Base-by-base conservation (phyloP, 768 basidiomycete genomes). In the Clavaria fumosa region DNA sequence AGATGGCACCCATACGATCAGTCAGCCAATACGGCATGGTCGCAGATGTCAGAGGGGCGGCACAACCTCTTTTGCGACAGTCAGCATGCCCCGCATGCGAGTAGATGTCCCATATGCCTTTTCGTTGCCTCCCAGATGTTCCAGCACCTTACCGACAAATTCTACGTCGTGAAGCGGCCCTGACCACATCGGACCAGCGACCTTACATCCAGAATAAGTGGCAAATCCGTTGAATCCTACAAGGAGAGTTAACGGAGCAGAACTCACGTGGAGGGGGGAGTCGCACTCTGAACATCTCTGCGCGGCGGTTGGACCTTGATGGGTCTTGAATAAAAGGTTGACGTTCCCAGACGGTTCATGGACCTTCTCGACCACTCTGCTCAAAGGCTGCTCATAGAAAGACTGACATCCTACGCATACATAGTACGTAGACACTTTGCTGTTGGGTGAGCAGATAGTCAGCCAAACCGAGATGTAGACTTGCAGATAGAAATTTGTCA, bases 101-200 rank as follows among this genome's bases (percentile, higher is more conserved):
- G 69, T 47, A 11, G 71, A 66, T 0, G 91, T 96, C 7, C 79
- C 78, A 50, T 90, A 96, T 27, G 66, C 67, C 27, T 64, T 61
- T 44, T 69, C 53, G 44, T 78, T 69, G 11, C 53, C 55, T 40
- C 78, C 72, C 9, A 91, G 61, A 48, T 90, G 82, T 15, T 69
- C 62, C 21, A 95, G 60, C 10, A 93, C 77, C 44, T 72, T 71
- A n/a, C 59, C 53, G 4, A 88, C 66, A 48, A 96, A 99, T 4
- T 61, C 63, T 1, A 60, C 47, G 51, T 89, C 70, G 50, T 99
- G 95, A 17, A 99, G 57, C 1, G 79, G 72, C 1, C 80, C 90
- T 4, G 81, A 76, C 95, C 95, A 97, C 84, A 99, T 91, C 0
- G 95, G 95, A 1, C 95, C 95, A 14, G 82, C 86, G 23, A 90